phyloP scores from a whole-genome alignment of 495 filamentous ascomycete genomes.

The Lasiosphaeriaceae sp. region DNA sequence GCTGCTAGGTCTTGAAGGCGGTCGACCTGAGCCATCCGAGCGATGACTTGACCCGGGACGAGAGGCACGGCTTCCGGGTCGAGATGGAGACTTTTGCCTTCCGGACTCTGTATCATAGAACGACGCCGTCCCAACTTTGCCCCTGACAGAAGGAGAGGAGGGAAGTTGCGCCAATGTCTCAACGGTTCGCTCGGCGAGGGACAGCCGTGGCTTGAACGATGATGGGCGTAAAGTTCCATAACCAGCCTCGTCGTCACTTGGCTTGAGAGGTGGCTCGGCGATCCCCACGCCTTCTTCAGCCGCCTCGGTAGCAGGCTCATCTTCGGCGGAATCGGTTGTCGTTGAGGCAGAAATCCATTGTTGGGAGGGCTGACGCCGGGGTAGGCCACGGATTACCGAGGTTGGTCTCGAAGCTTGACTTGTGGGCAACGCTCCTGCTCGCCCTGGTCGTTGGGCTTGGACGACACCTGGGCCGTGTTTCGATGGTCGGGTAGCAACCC shows the following conservation, averaged over 20 bases:
- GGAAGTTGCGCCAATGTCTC: constrained; percentile 45
- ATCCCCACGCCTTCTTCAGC: not conserved
- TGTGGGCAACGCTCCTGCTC: constrained; percentile 2
- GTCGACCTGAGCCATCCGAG: constrained; percentile 34
- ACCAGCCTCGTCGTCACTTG: constrained; percentile 7
- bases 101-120: constrained; percentile 33
- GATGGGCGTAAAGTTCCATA: constrained; percentile 10
- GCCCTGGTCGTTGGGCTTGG: constrained; percentile 3
- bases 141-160: constrained; percentile 43
- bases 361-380: constrained; percentile 20
- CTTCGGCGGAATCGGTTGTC: not conserved
- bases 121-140: constrained; percentile 24
- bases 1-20: constrained; percentile 28
- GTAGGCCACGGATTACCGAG: constrained; percentile 9
- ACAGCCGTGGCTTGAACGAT: constrained; percentile 30
- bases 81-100: constrained; percentile 28
- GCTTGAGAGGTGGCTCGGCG: not conserved
- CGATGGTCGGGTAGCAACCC: constrained; percentile 5
- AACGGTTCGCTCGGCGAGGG: constrained; percentile 45
- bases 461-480: constrained; percentile 8
- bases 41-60: constrained; percentile 44
- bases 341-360: constrained; percentile 28
- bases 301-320: constrained; percentile 9
- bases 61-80: constrained; percentile 33
- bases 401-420: constrained; percentile 7